phyloP scores from a whole-genome alignment of 106 monocot genomes.

The Dendrobium nobile region DNA sequence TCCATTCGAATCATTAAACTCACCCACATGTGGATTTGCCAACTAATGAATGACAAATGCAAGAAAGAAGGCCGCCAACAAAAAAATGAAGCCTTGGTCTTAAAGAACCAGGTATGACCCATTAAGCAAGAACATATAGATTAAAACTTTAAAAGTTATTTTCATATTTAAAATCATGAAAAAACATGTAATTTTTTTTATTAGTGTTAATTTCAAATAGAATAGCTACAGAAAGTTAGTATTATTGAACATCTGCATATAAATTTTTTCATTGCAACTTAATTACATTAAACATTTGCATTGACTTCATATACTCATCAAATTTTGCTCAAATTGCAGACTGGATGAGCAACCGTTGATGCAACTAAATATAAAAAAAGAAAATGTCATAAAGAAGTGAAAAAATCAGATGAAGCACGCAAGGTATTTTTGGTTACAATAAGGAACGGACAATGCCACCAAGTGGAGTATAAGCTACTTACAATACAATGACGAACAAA shows the following conservation, averaged over 20 bases:
- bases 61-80: slow-evolving; percentile 80
- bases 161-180: not conserved
- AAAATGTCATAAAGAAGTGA: not conserved
- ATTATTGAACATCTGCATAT: not conserved
- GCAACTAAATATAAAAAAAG: not conserved
- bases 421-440: not conserved
- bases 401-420: not conserved
- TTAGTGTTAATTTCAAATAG: not conserved
- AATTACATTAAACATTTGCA: not conserved
- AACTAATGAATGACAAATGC: slow-evolving; percentile 87
- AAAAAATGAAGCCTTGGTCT: not conserved
- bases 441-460: not conserved
- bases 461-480: not conserved
- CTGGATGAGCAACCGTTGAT: not conserved
- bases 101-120: not conserved
- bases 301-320: not conserved
- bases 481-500: not conserved
- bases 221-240: not conserved
- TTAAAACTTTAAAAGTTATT: not conserved
- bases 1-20: no score
- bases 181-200: not conserved
- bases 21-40: no score
- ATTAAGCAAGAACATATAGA: not conserved
- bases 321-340: not conserved
- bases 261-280: not conserved